Evolutionary conservation across 345 rosid genomes (phyloP).

Genomic region (Citrus medica): DNA sequence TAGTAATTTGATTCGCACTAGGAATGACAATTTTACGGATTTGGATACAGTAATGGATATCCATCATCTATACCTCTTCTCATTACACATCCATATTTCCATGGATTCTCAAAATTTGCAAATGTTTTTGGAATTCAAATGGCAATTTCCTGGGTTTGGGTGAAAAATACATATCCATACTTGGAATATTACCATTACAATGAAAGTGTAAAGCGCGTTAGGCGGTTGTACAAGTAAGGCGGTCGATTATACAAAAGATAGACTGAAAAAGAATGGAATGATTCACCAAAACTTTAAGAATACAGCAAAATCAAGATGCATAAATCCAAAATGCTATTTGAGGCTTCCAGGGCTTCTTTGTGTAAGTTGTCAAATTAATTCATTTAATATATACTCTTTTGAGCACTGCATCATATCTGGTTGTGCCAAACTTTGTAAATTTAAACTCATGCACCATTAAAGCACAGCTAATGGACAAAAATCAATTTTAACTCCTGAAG

Average conservation of each 20-base stretch:
- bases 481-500: not conserved
- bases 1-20: not conserved
- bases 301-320: not conserved
- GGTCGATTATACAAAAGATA: too few species aligned
- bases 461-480: not conserved
- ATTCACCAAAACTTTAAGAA: not conserved
- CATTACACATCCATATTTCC: too few species aligned
- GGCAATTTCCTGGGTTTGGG: too few species aligned
- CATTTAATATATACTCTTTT: not conserved
- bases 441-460: not conserved
- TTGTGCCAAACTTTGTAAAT: not conserved
- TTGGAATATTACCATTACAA: too few species aligned
- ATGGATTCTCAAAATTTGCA: too few species aligned
- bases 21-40: not conserved
- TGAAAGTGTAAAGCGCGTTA: too few species aligned
- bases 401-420: not conserved
- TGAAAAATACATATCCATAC: too few species aligned
- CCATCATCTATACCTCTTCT: not conserved
- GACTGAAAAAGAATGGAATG: too few species aligned
- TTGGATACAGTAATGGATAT: not conserved
- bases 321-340: not conserved
- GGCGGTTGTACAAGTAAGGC: too few species aligned
- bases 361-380: not conserved
- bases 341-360: not conserved
- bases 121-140: too few species aligned